Conservation (phyloP, 2,329 filamentous ascomycete species). For the Aureobasidium sp. region DNA sequence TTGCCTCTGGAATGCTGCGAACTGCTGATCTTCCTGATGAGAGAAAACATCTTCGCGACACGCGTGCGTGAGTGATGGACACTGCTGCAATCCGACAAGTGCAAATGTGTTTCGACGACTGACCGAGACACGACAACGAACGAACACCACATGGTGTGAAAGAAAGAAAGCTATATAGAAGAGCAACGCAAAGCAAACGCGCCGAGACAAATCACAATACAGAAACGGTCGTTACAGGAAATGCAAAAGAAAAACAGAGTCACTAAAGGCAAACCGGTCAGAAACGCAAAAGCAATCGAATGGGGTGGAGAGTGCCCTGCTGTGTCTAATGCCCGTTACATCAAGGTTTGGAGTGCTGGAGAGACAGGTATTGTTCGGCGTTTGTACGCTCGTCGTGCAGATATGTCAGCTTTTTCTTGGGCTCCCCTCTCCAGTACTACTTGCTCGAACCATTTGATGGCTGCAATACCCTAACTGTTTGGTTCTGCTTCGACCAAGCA, state of each 20-base stretch:
- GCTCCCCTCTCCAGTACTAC: not conserved
- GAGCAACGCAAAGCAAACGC: not conserved
- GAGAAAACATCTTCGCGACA: not conserved
- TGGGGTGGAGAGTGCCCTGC: not conserved
- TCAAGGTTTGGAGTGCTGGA: not conserved
- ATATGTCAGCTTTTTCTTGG: not conserved
- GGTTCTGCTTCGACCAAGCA: not conserved
- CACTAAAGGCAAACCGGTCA: not conserved
- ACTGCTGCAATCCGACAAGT: not conserved
- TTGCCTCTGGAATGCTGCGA: not conserved
- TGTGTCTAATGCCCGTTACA: not conserved
- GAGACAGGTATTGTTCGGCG: not conserved
- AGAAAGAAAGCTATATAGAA: not conserved
- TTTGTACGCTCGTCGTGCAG: constrained; percentile 1
- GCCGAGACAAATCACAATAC: not conserved
- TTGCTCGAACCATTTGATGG: not conserved
- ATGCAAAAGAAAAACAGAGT: not conserved
- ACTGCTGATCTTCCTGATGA: constrained; percentile 1
- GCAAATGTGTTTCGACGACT: not conserved
- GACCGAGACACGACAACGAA: not conserved
- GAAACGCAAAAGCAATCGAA: not conserved
- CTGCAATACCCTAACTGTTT: not conserved
- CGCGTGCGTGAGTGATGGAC: not conserved
- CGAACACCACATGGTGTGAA: not conserved
- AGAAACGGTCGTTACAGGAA: not conserved